Conservation (phyloP, 257 asterid species). For the Orobanche coerulescens region DNA sequence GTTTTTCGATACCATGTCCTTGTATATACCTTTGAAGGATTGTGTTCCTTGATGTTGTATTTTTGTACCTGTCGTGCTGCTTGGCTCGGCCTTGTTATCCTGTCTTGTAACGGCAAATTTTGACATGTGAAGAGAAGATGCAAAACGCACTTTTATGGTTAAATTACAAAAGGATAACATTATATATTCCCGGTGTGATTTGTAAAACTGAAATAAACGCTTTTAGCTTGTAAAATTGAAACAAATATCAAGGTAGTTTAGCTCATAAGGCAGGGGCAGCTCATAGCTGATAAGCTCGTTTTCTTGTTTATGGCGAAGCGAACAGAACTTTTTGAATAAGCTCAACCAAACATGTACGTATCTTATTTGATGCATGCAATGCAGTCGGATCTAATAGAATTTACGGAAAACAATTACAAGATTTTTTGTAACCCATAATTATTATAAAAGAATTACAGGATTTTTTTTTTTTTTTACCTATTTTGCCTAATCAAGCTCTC, state of each 20-base stretch:
- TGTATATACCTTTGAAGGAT: slow-evolving; percentile 35
- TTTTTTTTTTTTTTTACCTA: slow-evolving; percentile 34
- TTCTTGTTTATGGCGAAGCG: too few species aligned
- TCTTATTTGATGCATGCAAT: background rate
- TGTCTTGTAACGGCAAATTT: slow-evolving; percentile 28
- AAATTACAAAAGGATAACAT: background rate
- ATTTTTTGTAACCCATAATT: too few species aligned
- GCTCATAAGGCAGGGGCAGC: too few species aligned
- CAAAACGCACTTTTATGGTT: background rate
- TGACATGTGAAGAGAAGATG: slow-evolving; percentile 26
- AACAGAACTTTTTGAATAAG: too few species aligned
- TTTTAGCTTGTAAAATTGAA: too few species aligned
- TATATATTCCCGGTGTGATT: too few species aligned
- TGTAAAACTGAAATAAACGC: too few species aligned
- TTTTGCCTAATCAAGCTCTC: slow-evolving; percentile 53
- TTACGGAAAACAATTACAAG: background rate
- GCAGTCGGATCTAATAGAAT: background rate
- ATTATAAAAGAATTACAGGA: too few species aligned
- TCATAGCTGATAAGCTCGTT: too few species aligned
- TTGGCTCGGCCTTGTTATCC: slow-evolving; percentile 33
- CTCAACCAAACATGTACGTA: too few species aligned
- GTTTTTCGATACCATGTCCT: background rate
- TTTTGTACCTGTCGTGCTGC: slow-evolving; percentile 31
- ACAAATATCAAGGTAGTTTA: too few species aligned
- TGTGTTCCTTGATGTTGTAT: slow-evolving; percentile 37